phyloP scores from a whole-genome alignment of 176 grass and related monocot genomes.

The Bolboschoenus planiculmis region DNA sequence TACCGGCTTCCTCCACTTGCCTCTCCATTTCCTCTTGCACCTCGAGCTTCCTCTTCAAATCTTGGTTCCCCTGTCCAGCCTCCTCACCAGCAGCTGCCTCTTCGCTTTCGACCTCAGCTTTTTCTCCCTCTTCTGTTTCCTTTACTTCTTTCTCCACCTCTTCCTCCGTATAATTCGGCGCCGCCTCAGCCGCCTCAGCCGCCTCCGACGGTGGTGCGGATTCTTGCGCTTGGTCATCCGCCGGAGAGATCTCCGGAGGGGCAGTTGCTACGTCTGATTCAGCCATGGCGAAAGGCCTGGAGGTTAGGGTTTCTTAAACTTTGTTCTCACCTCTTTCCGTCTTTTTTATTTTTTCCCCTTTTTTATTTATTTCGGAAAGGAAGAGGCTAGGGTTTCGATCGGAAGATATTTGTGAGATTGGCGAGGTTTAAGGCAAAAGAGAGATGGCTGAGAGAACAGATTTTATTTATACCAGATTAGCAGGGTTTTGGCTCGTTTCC shows the following conservation, averaged over 20 bases:
- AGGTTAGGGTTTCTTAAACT: constrained; percentile 55
- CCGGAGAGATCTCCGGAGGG: constrained; percentile 19
- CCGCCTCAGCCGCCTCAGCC: neutral
- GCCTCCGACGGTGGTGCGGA: neutral
- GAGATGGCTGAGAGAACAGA: neutral
- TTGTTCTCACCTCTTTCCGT: neutral
- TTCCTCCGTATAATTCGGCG: neutral
- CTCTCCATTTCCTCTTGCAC: constrained; percentile 19
- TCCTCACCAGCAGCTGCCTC: constrained; percentile 32
- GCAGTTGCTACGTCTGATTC: constrained; percentile 38
- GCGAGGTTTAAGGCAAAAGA: constrained; percentile 12
- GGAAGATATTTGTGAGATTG: constrained; percentile 1
- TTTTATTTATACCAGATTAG: neutral
- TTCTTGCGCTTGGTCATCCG: neutral
- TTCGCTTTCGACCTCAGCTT: constrained; percentile 17
- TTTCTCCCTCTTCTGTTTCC: constrained; percentile 46
- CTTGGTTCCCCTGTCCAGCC: constrained; percentile 34
- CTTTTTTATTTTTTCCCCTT: neutral
- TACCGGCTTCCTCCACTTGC: neutral
- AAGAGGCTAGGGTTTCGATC: constrained; percentile 6
- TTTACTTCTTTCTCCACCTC: constrained; percentile 9
- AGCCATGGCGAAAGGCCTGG: constrained; percentile 34
- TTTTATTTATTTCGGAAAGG: constrained; percentile 1
- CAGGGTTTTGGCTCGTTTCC: neutral
- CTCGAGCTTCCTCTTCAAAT: constrained; percentile 35